Base-by-base conservation (phyloP, 108 stramenopile species). In the Seminavis robusta region DNA sequence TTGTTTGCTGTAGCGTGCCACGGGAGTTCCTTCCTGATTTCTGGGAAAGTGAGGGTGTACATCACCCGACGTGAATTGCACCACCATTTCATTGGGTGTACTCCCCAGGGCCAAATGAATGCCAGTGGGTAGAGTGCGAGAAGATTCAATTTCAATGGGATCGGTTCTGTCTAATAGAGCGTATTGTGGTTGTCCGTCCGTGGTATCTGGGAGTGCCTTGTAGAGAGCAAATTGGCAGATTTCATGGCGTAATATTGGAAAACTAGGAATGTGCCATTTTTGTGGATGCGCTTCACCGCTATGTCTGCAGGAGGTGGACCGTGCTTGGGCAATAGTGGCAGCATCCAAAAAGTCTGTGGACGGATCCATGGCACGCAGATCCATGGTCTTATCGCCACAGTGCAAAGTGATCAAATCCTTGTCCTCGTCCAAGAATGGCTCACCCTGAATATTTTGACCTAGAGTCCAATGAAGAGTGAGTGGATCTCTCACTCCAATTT, bases 1-100 rank as follows among this genome's bases (percentile, higher is more conserved):
- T 43, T 43, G 6, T 16, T 43, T 15, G 4, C 6, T 43, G 6
- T 15, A 6, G 42, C 42, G 23, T 10, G n/a, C n/a, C n/a, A n/a
- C n/a, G n/a, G n/a, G n/a, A n/a, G n/a, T n/a, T n/a, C n/a, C n/a
- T n/a, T n/a, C n/a, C n/a, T n/a, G n/a, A n/a, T n/a, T n/a, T n/a
- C n/a, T n/a, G n/a, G n/a, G n/a, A n/a, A n/a, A n/a, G n/a, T n/a
- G n/a, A n/a, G n/a, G n/a, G 15, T 4, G 23, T 26, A 61, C 27
- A 20, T 63, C 59, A 4, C 78, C 77, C 6, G 86, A 84, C n/a
- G 69, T 37, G 52, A 88, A 88, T 32, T 74, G 65, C 25, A 88
- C 69, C 33, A 69, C 27, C 53, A 79, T 79, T 36, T 60, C 63
- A 17, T 62, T 33, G 9, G 63, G 47, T 1, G 56, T 32, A 6